These are phyloP conservation scores for Aspergillus sp. DNA, from an alignment of 2,329 filamentous ascomycete species.

Conservation along the genomic window DNA sequence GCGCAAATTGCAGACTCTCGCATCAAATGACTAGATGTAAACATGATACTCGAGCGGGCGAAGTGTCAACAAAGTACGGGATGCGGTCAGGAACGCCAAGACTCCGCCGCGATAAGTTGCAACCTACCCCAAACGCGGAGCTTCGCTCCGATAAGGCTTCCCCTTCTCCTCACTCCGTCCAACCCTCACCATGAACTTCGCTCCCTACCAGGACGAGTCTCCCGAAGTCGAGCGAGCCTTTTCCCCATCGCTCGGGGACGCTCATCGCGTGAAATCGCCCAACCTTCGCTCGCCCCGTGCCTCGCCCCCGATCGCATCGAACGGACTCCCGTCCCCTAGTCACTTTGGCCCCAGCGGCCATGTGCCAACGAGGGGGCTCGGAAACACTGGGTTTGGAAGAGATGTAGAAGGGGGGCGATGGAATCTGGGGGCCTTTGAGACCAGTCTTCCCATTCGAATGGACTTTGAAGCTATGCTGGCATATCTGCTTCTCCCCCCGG, in stretches of 20 bases:
- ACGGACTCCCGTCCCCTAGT: conserved; percentile 40
- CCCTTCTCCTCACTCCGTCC: conserved; percentile 6
- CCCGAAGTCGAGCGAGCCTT: conserved; percentile 80
- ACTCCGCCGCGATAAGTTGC: conserved; percentile 15
- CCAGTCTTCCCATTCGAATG: conserved; percentile 79
- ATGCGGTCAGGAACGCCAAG: conserved; percentile 20
- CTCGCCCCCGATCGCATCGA: conserved; percentile 44
- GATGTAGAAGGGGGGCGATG: conserved; percentile 56
- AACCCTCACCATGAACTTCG: conserved; percentile 75
- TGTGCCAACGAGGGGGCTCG: conserved; percentile 29
- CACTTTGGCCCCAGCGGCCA: conserved; percentile 36
- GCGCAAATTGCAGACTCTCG: conserved; percentile 4
- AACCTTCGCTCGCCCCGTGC: conserved; percentile 54
- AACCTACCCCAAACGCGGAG: conserved; percentile 2
- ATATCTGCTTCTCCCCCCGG: conserved; percentile 80
- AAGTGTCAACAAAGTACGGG: background rate
- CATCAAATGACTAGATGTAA: background rate
- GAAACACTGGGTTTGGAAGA: conserved; percentile 39
- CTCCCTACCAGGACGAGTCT: conserved; percentile 90
- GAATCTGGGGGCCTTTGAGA: conserved; percentile 78
- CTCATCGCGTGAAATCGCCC: conserved; percentile 52
- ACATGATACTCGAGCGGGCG: conserved; percentile 2
- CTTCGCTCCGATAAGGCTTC: conserved; percentile 16
- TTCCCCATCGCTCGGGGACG: conserved; percentile 63
- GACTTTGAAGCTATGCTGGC: conserved; percentile 90